These are phyloP conservation scores for Paraconiothyrium sp. DNA, from an alignment of 2,329 filamentous ascomycete species.

Conservation along the genomic window DNA sequence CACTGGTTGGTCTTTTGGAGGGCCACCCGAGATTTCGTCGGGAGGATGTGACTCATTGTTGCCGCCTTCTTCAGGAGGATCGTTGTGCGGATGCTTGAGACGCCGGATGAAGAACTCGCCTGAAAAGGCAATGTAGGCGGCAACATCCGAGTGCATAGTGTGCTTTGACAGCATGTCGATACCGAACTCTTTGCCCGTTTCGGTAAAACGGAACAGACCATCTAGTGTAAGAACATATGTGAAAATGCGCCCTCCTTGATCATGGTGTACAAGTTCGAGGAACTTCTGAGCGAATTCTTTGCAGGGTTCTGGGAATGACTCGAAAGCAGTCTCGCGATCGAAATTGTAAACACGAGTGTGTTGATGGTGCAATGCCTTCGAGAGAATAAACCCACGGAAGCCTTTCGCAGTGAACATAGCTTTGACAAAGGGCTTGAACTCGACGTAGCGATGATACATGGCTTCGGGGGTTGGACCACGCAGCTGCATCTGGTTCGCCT, in stretches of 20 bases:
- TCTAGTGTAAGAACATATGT: slow-evolving; percentile 93
- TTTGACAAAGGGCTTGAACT: slow-evolving; percentile 89
- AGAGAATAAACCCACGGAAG: slow-evolving; percentile 79
- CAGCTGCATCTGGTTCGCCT: slow-evolving; percentile 91
- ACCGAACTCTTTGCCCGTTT: slow-evolving; percentile 94
- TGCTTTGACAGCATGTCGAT: slow-evolving; percentile 94
- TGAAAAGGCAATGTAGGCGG: slow-evolving; percentile 88
- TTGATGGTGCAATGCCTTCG: slow-evolving; percentile 88
- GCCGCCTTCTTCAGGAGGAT: slow-evolving; percentile 46
- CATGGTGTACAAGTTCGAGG: slow-evolving; percentile 85
- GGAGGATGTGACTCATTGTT: slow-evolving; percentile 61
- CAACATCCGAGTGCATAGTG: slow-evolving; percentile 95
- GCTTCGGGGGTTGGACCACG: slow-evolving; percentile 80
- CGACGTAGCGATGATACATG: slow-evolving; percentile 91
- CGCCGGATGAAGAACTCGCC: slow-evolving; percentile 92
- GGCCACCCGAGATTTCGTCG: slow-evolving; percentile 58
- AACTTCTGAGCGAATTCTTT: slow-evolving; percentile 80
- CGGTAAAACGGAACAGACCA: slow-evolving; percentile 86
- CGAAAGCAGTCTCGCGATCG: slow-evolving; percentile 77
- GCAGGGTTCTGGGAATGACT: slow-evolving; percentile 71
- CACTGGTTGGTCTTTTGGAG: slow-evolving; percentile 48
- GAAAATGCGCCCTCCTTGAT: slow-evolving; percentile 85
- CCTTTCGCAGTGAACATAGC: slow-evolving; percentile 85
- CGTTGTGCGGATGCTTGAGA: slow-evolving; percentile 61
- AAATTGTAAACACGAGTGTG: slow-evolving; percentile 91